Percentiles rank a stretch among this genome's conserved stretches.
Evolutionary conservation across 371 early-diverging fungal species (phyloP).

Genomic region (Mortierella sp.): DNA sequence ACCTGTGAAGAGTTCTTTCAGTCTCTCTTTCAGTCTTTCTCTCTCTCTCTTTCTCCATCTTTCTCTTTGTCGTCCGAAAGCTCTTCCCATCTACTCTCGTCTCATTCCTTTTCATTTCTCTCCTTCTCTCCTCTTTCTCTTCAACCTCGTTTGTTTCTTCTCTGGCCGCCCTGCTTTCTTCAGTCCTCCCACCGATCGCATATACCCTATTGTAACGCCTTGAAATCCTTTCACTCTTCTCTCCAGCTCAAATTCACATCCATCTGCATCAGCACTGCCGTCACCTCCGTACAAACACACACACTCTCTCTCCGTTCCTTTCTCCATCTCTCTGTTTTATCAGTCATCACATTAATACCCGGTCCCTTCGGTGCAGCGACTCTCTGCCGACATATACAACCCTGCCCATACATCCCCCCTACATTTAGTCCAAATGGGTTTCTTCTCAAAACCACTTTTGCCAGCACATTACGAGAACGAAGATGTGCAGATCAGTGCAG

Average conservation of each 20-base stretch:
- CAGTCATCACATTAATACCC: too few relatives aligned
- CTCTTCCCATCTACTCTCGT: background rate
- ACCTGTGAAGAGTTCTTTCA: too few relatives aligned
- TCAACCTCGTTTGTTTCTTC: background rate
- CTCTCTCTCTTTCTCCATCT: background rate
- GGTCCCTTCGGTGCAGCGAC: too few relatives aligned
- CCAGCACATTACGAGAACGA: conserved; percentile 50
- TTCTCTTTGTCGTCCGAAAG: background rate
- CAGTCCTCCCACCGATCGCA: background rate
- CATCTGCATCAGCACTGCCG: background rate
- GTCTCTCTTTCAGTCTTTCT: background rate
- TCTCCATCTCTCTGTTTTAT: background rate
- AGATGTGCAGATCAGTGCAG: conserved; percentile 49
- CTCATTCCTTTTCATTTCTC: conserved; percentile 1
- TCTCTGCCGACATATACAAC: too few relatives aligned
- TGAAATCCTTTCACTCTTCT: too few relatives aligned
- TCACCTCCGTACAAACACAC: background rate
- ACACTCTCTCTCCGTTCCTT: background rate
- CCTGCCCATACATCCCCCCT: background rate
- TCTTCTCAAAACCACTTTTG: conserved; percentile 41
- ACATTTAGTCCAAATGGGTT: conserved; percentile 30
- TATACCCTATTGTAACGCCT: conserved; percentile 2
- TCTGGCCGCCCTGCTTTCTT: background rate
- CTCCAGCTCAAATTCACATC: background rate
- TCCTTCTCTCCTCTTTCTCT: background rate